Percentiles rank a stretch among this genome's conserved stretches.
These are phyloP conservation scores for Candida namnaoensis DNA, from an alignment of 805 yeast genomes.

Conservation along the genomic window DNA sequence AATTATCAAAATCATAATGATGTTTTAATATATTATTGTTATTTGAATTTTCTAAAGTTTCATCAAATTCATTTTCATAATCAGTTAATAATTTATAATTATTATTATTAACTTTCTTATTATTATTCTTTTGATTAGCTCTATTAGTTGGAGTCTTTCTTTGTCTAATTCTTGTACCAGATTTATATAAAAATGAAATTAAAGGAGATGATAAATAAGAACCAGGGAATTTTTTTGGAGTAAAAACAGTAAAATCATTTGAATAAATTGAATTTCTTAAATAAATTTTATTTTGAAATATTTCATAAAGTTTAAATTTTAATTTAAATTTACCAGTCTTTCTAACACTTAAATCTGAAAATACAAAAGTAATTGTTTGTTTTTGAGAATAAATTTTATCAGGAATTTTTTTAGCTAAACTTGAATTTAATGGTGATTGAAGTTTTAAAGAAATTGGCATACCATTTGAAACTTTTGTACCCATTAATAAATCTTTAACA, in stretches of 20 bases:
- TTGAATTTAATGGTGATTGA: slow-evolving; percentile 6
- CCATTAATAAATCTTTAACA: slow-evolving; percentile 12
- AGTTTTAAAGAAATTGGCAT: slow-evolving; percentile 14
- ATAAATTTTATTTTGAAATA: slow-evolving; percentile 12
- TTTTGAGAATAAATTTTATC: slow-evolving; percentile 11
- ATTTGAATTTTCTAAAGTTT: no score
- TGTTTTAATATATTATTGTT: no score
- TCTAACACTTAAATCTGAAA: slow-evolving; percentile 21
- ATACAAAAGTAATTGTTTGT: slow-evolving; percentile 19
- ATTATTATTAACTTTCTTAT: neutral
- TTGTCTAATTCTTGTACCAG: slow-evolving; percentile 23
- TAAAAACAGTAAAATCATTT: slow-evolving; percentile 16
- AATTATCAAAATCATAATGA: no score
- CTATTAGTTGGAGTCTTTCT: slow-evolving; percentile 11
- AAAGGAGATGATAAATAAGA: slow-evolving; percentile 18
- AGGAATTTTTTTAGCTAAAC: slow-evolving; percentile 5
- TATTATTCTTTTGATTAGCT: no score
- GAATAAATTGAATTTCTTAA: slow-evolving; percentile 10
- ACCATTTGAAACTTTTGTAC: slow-evolving; percentile 15
- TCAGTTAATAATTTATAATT: no score
- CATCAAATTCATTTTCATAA: no score
- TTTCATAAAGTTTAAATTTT: slow-evolving; percentile 20
- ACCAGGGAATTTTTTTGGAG: slow-evolving; percentile 25
- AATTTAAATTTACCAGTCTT: slow-evolving; percentile 18
- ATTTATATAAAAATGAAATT: slow-evolving; percentile 19